Conservation (phyloP, 2,329 filamentous ascomycete genomes). For the Apiospora hydei region DNA sequence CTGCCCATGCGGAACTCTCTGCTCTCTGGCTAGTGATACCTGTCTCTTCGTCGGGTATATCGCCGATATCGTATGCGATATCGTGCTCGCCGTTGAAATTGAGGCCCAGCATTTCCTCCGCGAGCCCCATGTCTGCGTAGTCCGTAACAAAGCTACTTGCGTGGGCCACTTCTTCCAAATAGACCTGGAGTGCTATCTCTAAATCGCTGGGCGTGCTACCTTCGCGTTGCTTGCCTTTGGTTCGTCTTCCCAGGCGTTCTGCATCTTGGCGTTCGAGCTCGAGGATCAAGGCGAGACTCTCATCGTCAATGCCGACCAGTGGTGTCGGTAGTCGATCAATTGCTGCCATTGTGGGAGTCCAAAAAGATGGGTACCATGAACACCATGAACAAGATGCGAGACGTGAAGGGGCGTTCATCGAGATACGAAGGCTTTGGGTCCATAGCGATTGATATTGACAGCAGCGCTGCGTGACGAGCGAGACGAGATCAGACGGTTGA, state of each 20-base stretch:
- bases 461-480: neutral
- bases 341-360: neutral
- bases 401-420: neutral
- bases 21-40: neutral
- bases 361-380: too few relatives aligned
- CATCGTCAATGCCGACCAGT: neutral
- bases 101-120: neutral
- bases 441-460: neutral
- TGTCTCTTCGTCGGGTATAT: neutral
- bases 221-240: neutral
- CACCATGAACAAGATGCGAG: neutral
- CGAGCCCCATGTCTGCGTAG: neutral
- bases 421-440: neutral
- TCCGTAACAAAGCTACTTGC: neutral
- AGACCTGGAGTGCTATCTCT: neutral
- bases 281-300: neutral
- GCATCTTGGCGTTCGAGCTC: conserved; percentile 2
- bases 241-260: neutral
- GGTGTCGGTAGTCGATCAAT: neutral
- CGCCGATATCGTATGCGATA: neutral
- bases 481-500: neutral
- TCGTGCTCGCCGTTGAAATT: neutral
- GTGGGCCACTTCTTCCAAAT: neutral
- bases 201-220: neutral
- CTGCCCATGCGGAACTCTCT: conserved; percentile 35